Evolutionary conservation across 169 alveolate species (phyloP).

Genomic region (Cryptosporidium muris): DNA sequence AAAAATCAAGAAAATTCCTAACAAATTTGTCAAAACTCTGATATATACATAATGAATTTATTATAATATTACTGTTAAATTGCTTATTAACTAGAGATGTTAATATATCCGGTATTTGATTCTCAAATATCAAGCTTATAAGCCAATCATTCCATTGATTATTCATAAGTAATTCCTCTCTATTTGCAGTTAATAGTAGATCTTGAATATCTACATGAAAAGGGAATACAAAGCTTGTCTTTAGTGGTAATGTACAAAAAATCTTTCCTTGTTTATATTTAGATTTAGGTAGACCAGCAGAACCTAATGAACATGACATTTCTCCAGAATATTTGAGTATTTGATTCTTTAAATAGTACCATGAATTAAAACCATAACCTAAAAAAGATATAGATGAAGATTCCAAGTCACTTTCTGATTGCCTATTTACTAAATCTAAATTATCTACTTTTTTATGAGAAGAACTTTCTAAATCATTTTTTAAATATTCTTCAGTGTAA

Average conservation of each 20-base stretch:
- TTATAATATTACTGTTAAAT: not conserved
- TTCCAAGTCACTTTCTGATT: too few relatives aligned
- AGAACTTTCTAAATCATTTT: not conserved
- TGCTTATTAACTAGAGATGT: slow-evolving; percentile 18
- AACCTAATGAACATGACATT: slow-evolving; percentile 29
- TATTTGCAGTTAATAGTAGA: slow-evolving; percentile 55
- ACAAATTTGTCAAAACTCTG: too few relatives aligned
- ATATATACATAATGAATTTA: too few relatives aligned
- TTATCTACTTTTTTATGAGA: not conserved
- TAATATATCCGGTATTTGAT: slow-evolving; percentile 46
- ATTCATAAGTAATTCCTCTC: slow-evolving; percentile 32
- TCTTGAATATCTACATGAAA: slow-evolving; percentile 62
- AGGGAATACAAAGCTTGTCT: slow-evolving; percentile 14
- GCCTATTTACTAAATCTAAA: not conserved
- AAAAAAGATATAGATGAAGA: too few relatives aligned
- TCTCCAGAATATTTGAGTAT: not conserved
- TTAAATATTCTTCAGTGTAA: not conserved
- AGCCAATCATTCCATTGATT: slow-evolving; percentile 38
- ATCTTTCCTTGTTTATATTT: slow-evolving; percentile 33
- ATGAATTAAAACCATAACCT: not conserved
- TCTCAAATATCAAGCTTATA: slow-evolving; percentile 12
- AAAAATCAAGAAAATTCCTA: too few relatives aligned
- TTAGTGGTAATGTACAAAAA: slow-evolving; percentile 58
- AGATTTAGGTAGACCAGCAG: slow-evolving; percentile 34
- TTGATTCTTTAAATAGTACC: not conserved